phyloP scores from a whole-genome alignment of 768 basidiomycete genomes.

The Lenzites betulinus region DNA sequence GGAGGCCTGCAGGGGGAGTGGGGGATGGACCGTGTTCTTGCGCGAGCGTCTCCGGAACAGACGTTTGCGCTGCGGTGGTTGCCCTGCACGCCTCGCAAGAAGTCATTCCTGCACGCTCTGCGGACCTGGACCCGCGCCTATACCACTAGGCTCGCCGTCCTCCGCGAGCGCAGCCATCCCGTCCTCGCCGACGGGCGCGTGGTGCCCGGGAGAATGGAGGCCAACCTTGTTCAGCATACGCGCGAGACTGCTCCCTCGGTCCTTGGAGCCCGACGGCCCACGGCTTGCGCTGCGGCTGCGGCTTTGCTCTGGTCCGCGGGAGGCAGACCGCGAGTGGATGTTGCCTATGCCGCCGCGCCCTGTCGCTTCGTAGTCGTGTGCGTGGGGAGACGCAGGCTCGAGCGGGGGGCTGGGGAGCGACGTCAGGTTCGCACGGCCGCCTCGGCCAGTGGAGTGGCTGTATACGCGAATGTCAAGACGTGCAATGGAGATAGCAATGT shows the following conservation, averaged over 20 bases:
- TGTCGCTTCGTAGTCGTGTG: constrained; percentile 39
- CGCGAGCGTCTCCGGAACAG: constrained; percentile 15
- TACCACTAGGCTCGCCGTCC: background rate
- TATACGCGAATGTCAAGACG: background rate
- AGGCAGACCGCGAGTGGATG: constrained; percentile 42
- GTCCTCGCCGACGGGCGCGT: background rate
- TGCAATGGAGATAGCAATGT: background rate
- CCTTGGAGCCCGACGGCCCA: constrained; percentile 3
- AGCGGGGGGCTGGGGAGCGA: constrained; percentile 23
- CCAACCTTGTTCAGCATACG: constrained; percentile 27
- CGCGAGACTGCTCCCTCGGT: constrained; percentile 21
- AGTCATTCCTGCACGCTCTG: constrained; percentile 22
- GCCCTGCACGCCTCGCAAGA: constrained; percentile 22
- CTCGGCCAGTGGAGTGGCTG: constrained; percentile 70
- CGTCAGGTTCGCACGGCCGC: constrained; percentile 65
- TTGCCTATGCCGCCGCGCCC: constrained; percentile 70
- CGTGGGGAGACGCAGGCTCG: constrained; percentile 16
- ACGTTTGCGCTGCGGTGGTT: constrained; percentile 16
- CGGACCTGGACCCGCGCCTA: background rate
- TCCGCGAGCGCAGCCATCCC: background rate
- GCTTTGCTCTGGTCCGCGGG: constrained; percentile 29
- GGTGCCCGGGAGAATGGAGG: constrained; percentile 9
- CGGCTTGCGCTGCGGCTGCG: constrained; percentile 23
- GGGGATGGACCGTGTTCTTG: background rate
- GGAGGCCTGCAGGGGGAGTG: constrained; percentile 17